These are phyloP conservation scores for Leccinellum rugosiceps DNA, from an alignment of 768 basidiomycete genomes.

Conservation along the genomic window DNA sequence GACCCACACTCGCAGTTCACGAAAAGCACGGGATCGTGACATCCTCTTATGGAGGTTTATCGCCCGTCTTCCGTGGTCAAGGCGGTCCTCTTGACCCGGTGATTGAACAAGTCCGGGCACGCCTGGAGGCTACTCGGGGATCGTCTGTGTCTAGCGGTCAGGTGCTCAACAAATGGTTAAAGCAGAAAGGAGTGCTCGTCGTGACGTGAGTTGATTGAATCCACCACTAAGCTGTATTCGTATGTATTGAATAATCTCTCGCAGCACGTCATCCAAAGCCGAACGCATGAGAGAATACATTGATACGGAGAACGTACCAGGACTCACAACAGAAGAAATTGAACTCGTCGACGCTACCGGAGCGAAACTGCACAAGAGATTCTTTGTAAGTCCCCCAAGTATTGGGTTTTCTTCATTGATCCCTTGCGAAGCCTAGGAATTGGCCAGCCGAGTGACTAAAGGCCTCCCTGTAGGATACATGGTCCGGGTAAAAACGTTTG, in stretches of 20 bases:
- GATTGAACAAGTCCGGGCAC: slow-evolving; percentile 32
- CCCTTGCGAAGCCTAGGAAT: slow-evolving; percentile 5
- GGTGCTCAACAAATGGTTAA: slow-evolving; percentile 30
- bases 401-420: neutral
- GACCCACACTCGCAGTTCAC: slow-evolving; percentile 33
- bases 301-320: slow-evolving; percentile 26
- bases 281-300: slow-evolving; percentile 34
- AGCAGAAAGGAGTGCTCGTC: slow-evolving; percentile 30
- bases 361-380: slow-evolving; percentile 20
- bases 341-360: slow-evolving; percentile 26
- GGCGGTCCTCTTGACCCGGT: slow-evolving; percentile 41
- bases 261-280: slow-evolving; percentile 34
- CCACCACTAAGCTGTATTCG: neutral
- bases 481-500: neutral
- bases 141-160: slow-evolving; percentile 26
- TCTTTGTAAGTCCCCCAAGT: slow-evolving; percentile 20
- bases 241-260: neutral
- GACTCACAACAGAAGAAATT: slow-evolving; percentile 26
- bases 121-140: slow-evolving; percentile 25
- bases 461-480: neutral
- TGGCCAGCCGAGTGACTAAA: slow-evolving; percentile 21
- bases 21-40: slow-evolving; percentile 38
- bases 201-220: slow-evolving; percentile 25
- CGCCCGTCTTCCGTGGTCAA: slow-evolving; percentile 33
- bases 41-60: slow-evolving; percentile 39